These are phyloP conservation scores for Bromus sterilis DNA, from an alignment of 176 grass and related monocot genomes.

Conservation along the genomic window DNA sequence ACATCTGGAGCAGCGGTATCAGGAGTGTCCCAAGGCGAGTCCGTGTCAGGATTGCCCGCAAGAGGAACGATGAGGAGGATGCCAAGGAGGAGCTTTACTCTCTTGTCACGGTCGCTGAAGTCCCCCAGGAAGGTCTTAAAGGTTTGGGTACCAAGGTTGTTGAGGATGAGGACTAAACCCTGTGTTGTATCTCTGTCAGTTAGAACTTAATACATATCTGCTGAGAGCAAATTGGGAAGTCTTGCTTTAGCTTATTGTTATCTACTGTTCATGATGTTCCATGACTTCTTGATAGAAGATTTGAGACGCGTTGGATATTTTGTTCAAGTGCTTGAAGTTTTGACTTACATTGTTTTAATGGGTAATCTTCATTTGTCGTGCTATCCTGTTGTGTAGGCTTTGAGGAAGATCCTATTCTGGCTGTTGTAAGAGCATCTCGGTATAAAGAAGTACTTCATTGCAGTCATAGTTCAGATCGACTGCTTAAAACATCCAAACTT, in stretches of 20 bases:
- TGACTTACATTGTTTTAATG: background rate
- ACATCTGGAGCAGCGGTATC: constrained; percentile 90
- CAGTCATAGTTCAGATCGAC: too few relatives aligned
- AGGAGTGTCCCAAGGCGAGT: constrained; percentile 74
- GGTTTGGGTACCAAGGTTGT: constrained; percentile 81
- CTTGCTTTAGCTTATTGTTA: constrained; percentile 27
- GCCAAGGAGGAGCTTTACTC: constrained; percentile 93
- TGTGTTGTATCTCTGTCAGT: background rate
- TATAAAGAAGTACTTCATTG: too few relatives aligned
- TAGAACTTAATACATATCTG: constrained; percentile 11
- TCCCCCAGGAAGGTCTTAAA: constrained; percentile 72
- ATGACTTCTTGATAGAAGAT: constrained; percentile 45
- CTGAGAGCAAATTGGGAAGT: constrained; percentile 20
- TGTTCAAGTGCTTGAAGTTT: constrained; percentile 33
- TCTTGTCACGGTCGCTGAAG: constrained; percentile 73
- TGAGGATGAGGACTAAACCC: constrained; percentile 60
- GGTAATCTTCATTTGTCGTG: background rate
- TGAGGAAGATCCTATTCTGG: too few relatives aligned
- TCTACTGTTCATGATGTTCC: constrained; percentile 17
- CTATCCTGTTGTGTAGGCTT: background rate
- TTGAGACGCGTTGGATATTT: constrained; percentile 23
- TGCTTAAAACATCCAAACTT: too few relatives aligned
- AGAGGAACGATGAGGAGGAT: constrained; percentile 82
- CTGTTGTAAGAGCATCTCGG: too few relatives aligned
- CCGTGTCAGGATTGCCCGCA: constrained; percentile 79